Evolutionary conservation across 2,329 filamentous ascomycete genomes (phyloP).

Genomic region (Claviceps purpurea): DNA sequence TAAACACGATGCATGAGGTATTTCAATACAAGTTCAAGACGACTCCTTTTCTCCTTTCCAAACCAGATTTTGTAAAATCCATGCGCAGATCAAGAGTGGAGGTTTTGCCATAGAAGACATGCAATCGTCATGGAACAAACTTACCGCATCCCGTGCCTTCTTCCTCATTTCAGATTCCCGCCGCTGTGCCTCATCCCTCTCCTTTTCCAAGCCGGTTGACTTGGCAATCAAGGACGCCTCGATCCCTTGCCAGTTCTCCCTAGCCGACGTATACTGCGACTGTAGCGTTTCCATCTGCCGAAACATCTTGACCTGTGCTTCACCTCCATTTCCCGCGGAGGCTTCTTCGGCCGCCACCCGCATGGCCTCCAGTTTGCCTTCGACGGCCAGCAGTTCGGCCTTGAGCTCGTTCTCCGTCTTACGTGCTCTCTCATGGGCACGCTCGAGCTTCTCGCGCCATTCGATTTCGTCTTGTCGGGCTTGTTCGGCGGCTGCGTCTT

Average conservation of each 20-base stretch:
- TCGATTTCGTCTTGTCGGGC: constrained; percentile 55
- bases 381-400: constrained; percentile 62
- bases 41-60: not conserved
- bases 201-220: constrained; percentile 68
- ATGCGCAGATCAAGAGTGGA: too few relatives aligned
- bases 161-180: constrained; percentile 79
- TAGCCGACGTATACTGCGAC: constrained; percentile 86
- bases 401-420: constrained; percentile 64
- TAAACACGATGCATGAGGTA: too few relatives aligned
- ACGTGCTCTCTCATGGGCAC: constrained; percentile 56
- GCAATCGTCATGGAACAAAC: constrained; percentile 15
- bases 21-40: too few relatives aligned
- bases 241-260: constrained; percentile 95
- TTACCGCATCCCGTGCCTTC: constrained; percentile 75
- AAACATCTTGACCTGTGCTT: constrained; percentile 77
- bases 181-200: constrained; percentile 72
- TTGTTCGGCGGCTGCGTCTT: constrained; percentile 59
- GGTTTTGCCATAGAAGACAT: too few relatives aligned
- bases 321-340: constrained; percentile 66
- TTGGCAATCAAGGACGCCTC: constrained; percentile 74
- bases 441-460: constrained; percentile 57
- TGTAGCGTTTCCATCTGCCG: constrained; percentile 92
- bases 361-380: constrained; percentile 82
- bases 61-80: not conserved
- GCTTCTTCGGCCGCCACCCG: constrained; percentile 78